These are phyloP conservation scores for Polytrichum commune DNA, from an alignment of 225 moss, liverwort and hornwort genomes.

Conservation along the genomic window DNA sequence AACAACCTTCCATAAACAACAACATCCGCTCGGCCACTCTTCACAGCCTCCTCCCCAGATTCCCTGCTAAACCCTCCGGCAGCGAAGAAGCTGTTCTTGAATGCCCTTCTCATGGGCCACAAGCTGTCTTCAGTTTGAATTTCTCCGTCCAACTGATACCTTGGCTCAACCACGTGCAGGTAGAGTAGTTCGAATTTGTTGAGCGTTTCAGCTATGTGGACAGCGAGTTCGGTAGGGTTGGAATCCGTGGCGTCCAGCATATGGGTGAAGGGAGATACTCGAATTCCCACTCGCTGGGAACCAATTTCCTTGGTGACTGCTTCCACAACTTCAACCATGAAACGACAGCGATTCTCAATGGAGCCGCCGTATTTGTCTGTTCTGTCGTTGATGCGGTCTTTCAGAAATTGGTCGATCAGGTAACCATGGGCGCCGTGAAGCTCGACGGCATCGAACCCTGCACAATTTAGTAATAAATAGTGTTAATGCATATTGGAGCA, in stretches of 20 bases:
- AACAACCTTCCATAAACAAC: conserved; percentile 14
- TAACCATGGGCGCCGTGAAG: conserved; percentile 28
- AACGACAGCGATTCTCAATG: conserved; percentile 17
- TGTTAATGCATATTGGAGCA: no score
- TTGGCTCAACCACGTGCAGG: conserved; percentile 33
- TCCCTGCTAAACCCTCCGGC: conserved; percentile 14
- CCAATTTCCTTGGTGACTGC: conserved; percentile 23
- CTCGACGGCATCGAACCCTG: conserved; percentile 36
- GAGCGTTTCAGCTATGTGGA: conserved; percentile 18
- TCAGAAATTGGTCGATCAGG: conserved; percentile 35
- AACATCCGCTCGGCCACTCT: conserved; percentile 18
- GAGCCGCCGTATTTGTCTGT: conserved; percentile 31
- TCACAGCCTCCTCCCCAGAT: conserved; percentile 12
- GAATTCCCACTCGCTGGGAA: conserved; percentile 21
- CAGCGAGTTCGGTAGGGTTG: conserved; percentile 3
- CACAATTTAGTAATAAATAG: no score
- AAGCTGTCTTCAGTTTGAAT: conserved; percentile 5
- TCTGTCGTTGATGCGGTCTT: conserved; percentile 27
- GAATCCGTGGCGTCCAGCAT: conserved; percentile 10
- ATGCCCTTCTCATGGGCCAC: conserved; percentile 19
- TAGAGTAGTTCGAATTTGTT: conserved; percentile 18
- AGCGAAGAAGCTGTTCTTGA: conserved; percentile 5
- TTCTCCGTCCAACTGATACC: conserved; percentile 1
- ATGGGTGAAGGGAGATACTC: conserved; percentile 25
- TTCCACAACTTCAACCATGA: conserved; percentile 17